Conservation (phyloP, 257 asterid genomes). For the Oldenlandia corymbosa region DNA sequence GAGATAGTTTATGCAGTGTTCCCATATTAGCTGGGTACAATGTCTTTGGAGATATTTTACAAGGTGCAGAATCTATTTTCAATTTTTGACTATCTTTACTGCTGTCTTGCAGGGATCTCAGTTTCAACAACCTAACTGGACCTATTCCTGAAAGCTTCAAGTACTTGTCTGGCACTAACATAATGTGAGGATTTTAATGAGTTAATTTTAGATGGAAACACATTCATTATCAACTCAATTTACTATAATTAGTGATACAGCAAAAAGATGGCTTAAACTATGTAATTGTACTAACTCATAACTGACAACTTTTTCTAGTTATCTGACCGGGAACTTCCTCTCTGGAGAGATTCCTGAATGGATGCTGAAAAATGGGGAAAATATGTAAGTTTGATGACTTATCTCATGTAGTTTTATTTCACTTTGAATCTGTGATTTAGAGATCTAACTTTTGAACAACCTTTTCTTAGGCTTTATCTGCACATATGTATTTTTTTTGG, state of each 20-base stretch:
- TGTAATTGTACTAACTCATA: neutral
- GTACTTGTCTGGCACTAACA: conserved; percentile 19
- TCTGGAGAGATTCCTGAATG: conserved; percentile 6
- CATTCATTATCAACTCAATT: neutral
- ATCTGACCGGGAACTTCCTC: conserved; percentile 10
- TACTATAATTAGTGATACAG: neutral
- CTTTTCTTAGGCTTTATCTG: neutral
- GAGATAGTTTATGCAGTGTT: neutral
- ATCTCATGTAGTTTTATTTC: too few species aligned
- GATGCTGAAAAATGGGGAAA: neutral
- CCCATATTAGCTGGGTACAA: too few species aligned
- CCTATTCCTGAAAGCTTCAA: conserved; percentile 39
- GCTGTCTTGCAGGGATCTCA: conserved; percentile 49
- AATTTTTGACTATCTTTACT: neutral
- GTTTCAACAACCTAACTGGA: conserved; percentile 67
- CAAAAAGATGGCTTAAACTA: neutral
- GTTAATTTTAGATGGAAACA: neutral
- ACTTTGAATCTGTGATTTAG: too few species aligned
- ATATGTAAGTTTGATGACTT: neutral
- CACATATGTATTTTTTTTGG: neutral
- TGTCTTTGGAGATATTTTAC: too few species aligned
- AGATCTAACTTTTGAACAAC: too few species aligned
- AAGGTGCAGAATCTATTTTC: neutral
- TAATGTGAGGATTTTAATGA: conserved; percentile 37
- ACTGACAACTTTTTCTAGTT: neutral